Base-by-base conservation (phyloP, 768 basidiomycete species). In the Russula griseocarnosa region DNA sequence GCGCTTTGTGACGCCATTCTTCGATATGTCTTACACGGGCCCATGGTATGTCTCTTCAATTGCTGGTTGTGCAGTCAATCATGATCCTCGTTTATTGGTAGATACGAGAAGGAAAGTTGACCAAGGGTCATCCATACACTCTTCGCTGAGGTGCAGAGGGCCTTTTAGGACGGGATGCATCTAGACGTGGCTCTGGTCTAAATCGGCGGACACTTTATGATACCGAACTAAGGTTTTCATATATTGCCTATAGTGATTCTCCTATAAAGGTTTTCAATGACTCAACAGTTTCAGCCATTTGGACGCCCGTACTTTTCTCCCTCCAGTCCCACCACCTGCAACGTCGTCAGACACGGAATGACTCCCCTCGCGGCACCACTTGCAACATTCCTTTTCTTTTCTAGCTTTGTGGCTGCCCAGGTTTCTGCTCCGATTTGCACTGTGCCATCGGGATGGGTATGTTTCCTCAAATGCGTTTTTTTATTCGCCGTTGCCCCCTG, bases 351-450 rank as follows among this genome's bases (percentile, higher is more conserved):
- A 47, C n/a, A n/a, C n/a, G n/a, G n/a, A 30, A 56, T 52, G 49
- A 28, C n/a, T 14, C n/a, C 8, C 8, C n/a, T n/a, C 3, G 42
- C 10, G 1, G 55, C 14, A 6, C n/a, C 58, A 34, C n/a, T n/a
- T 9, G 49, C 3, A 9, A 13, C 52, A 10, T 6, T 57, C 0
- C 26, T 57, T 2, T 26, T 65, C 42, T 20, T 61, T 28, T 30
- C 59, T 24, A 34, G 55, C 30, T 22, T 28, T 24, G 54, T 26
- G 3, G 11, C 28, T 20, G 59, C 55, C n/a, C 54, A 65, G 13
- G 9, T 65, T 24, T 20, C 2, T 10, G 54, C 64, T 28, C 64
- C 64, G 1, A 42, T 47, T 54, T 65, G 64, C 20, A 44, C 18
- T 32, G 7, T 47, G 20, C 0, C 59, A 0, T 61, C 34, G 47